A percentile compares a stretch with the other conserved stretches of the same genome.
phyloP scores from a whole-genome alignment of 1,284 basidiomycete species.

The Lentinus polychrous region DNA sequence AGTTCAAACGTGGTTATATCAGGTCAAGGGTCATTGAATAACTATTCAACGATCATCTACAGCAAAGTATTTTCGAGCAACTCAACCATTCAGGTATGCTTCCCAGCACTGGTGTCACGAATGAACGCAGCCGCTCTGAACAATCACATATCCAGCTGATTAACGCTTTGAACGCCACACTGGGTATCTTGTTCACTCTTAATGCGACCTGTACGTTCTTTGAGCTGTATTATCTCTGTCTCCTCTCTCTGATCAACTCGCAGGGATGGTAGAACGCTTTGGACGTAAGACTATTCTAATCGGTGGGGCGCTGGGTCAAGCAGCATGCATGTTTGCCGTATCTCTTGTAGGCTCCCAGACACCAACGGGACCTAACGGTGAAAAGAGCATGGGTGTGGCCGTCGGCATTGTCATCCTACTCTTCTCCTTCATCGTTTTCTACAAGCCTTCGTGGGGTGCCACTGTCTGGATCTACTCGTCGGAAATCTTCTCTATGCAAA shows the following conservation, averaged over 20 bases:
- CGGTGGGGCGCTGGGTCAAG: conserved; percentile 5
- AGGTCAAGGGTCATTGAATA: conserved; percentile 7
- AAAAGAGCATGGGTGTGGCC: conserved; percentile 4
- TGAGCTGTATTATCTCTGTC: not conserved
- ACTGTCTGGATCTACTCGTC: conserved; percentile 5
- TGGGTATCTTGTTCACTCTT: conserved; percentile 6
- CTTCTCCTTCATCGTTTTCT: conserved; percentile 6
- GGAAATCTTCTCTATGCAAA: conserved; percentile 7
- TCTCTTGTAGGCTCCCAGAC: conserved; percentile 5
- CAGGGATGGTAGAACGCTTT: conserved; percentile 7
- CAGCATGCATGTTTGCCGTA: conserved; percentile 5
- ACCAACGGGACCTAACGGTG: conserved; percentile 4
- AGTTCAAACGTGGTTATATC: not conserved
- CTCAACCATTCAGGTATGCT: conserved; percentile 2
- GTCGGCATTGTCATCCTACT: conserved; percentile 5
- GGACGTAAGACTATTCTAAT: conserved; percentile 6
- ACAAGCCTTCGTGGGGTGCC: conserved; percentile 7
- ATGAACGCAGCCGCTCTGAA: too few relatives aligned
- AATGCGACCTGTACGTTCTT: conserved; percentile 3
- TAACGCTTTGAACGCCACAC: conserved; percentile 5
- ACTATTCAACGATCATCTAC: conserved; percentile 8
- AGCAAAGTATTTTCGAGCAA: conserved; percentile 4
- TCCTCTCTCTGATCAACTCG: not conserved
- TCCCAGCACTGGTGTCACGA: too few relatives aligned
- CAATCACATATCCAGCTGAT: too few relatives aligned